phyloP scores from a whole-genome alignment of 148 eudicot species.

The Heliosperma pusillum region DNA sequence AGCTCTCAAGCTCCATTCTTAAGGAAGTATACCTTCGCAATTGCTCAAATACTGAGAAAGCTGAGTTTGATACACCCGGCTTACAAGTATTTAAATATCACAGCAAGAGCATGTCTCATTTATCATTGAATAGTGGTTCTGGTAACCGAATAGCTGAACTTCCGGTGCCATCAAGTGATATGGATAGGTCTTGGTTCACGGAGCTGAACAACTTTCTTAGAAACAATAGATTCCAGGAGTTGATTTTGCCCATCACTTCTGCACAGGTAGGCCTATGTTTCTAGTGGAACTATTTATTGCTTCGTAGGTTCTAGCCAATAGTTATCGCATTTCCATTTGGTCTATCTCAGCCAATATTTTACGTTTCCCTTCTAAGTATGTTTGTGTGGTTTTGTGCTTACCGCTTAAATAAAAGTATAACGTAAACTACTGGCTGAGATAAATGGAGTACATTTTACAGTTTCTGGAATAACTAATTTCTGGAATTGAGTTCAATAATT shows the following conservation, averaged over 20 bases:
- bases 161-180: constrained; percentile 2
- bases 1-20: constrained; percentile 17
- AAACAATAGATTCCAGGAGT: constrained; percentile 20
- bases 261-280: constrained; percentile 10
- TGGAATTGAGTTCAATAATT: background rate
- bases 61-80: constrained; percentile 24
- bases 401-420: background rate
- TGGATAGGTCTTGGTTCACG: constrained; percentile 15
- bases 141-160: constrained; percentile 18
- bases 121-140: constrained; percentile 3
- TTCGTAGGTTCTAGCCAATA: background rate
- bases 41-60: constrained; percentile 11
- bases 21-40: constrained; percentile 15
- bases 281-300: constrained; percentile 2
- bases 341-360: background rate
- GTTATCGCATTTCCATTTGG: background rate
- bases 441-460: background rate
- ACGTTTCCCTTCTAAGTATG: background rate
- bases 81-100: constrained; percentile 11
- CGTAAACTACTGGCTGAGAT: background rate
- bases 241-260: constrained; percentile 10
- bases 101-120: constrained; percentile 14
- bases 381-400: background rate
- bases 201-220: constrained; percentile 20
- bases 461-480: background rate